Evolutionary conservation across 257 asterid species (phyloP), one percentile per base, ranked within the genome.

Genomic region (Salvia miltiorrhiza): DNA sequence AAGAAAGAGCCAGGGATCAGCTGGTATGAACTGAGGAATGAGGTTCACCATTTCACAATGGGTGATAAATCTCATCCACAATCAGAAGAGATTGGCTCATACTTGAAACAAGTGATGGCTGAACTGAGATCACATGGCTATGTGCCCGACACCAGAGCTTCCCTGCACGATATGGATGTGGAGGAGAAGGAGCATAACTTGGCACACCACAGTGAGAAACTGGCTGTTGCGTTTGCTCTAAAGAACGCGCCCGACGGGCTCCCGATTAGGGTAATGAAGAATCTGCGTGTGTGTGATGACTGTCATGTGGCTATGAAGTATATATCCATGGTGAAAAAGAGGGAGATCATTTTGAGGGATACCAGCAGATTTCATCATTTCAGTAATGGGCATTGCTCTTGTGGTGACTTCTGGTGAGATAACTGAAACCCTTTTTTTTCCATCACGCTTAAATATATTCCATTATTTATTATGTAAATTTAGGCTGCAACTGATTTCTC

Each of bases 1-100:
- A 93, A 84, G 88, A 93, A 90, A 83, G 92, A 85, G 71, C 94
- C 96, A 0, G 97, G 98, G 13, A 60, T 84, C 60, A 93, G 98
- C 83, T 90, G 97, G 97, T 77, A 83, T 50, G 97, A 93, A 76
- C 63, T 82, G 67, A 90, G 73, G 84, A 88, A 87, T 62, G 73
- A 75, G 58, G 63, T 90, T 65, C 87, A 88, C 63, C 81, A 81
- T 60, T 93, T 93, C 50, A 33, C 59, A 16, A 79, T 80, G 74
- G 93, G 93, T 21, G 92, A 90, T 50, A 78, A 75, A 47, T 87
- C 83, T 43, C 93, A 88, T 75, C 90, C 90, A 1, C 82, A 81
- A 14, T 79, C 72, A 0, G 72, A 78, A 17, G 80, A 82, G 75
- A 81, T 90, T 33, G 79, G 78, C 9, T 70, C 56, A 3, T 88